phyloP scores from a whole-genome alignment of 1,139 yeast species.

The Eremothecium sinecaudum region DNA sequence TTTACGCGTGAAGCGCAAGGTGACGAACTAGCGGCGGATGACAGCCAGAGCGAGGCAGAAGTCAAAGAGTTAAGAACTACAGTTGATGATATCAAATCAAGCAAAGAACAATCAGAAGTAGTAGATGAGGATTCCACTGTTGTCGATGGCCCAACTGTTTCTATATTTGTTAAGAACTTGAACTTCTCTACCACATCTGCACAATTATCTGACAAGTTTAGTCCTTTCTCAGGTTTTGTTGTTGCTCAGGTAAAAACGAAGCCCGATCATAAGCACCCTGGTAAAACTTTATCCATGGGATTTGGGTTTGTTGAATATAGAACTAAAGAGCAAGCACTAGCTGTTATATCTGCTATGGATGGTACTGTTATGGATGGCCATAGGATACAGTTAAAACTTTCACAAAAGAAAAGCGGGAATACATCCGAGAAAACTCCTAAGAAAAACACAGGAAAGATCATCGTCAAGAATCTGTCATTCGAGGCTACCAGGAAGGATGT shows the following conservation, averaged over 20 bases:
- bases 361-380: conserved; percentile 84
- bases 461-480: conserved; percentile 93
- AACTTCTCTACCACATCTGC: conserved; percentile 68
- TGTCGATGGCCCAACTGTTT: conserved; percentile 63
- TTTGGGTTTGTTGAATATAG: conserved; percentile 92
- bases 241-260: conserved; percentile 79
- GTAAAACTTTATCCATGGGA: conserved; percentile 78
- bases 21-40: conserved; percentile 24
- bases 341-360: conserved; percentile 66
- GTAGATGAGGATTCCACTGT: conserved; percentile 38
- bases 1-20: conserved; percentile 49
- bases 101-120: conserved; percentile 25
- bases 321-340: conserved; percentile 65
- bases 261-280: conserved; percentile 71
- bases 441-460: conserved; percentile 57
- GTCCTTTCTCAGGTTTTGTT: conserved; percentile 66
- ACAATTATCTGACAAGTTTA: conserved; percentile 53
- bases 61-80: conserved; percentile 39
- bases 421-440: conserved; percentile 25
- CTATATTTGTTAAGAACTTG: conserved; percentile 84
- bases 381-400: conserved; percentile 75
- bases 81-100: conserved; percentile 35
- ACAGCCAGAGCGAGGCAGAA: conserved; percentile 31
- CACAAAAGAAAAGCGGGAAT: conserved; percentile 56
- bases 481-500: conserved; percentile 91